Evolutionary conservation across 1,139 yeast species (phyloP).

Genomic region (Saccharomycopsis hybrid): DNA sequence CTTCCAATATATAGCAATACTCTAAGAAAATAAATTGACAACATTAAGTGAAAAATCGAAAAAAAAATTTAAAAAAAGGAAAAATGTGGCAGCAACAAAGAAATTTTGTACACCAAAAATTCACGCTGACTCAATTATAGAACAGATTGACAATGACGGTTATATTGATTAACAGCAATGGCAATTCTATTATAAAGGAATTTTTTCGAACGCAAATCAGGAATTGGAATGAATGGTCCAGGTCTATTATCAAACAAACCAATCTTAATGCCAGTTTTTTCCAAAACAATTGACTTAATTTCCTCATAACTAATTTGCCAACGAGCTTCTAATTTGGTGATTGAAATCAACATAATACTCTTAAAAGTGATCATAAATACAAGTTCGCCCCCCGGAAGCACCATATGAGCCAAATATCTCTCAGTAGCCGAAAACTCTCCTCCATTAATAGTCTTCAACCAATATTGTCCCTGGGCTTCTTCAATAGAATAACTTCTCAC

Average conservation of each 20-base stretch:
- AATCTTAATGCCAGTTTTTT: conserved; percentile 71
- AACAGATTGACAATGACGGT: conserved; percentile 44
- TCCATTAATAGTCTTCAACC: conserved; percentile 81
- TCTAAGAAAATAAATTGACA: too few species aligned
- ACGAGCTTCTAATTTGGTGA: conserved; percentile 51
- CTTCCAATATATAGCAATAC: background rate
- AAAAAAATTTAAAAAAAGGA: background rate
- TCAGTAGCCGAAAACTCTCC: conserved; percentile 63
- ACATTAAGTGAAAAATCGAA: background rate
- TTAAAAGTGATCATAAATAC: conserved; percentile 72
- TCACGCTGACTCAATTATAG: too few species aligned
- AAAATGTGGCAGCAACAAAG: background rate
- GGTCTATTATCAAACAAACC: conserved; percentile 47
- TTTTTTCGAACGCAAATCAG: conserved; percentile 57
- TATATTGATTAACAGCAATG: conserved; percentile 74
- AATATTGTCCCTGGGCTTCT: conserved; percentile 90
- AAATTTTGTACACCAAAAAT: too few species aligned
- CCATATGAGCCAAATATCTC: conserved; percentile 76
- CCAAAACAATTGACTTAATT: conserved; percentile 65
- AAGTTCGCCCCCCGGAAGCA: conserved; percentile 73
- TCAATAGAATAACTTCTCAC: conserved; percentile 71
- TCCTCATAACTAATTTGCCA: conserved; percentile 65
- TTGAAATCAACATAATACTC: conserved; percentile 61
- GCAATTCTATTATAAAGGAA: conserved; percentile 70
- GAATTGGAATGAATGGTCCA: conserved; percentile 77